Percentiles rank a stretch among this genome's conserved stretches.
These are phyloP conservation scores for Sugiyamaella grinbergsii DNA, from an alignment of 1,139 yeast species.

Conservation along the genomic window DNA sequence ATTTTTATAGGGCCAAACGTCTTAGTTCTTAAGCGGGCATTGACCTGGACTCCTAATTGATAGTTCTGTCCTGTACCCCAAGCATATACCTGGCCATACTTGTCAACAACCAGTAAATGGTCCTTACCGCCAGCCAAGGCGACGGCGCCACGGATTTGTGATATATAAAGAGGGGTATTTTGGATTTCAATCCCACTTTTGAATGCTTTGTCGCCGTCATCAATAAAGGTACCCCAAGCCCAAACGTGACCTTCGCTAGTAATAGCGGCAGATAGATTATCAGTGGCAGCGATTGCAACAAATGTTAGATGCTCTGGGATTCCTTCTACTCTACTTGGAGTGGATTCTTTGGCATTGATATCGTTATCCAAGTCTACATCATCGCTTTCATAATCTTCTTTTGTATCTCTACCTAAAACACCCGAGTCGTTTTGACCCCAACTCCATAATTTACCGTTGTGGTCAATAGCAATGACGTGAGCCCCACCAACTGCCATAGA, in stretches of 20 bases:
- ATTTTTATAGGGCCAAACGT: constrained; percentile 41
- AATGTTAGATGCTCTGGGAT: constrained; percentile 61
- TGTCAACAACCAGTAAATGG: constrained; percentile 80
- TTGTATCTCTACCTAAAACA: constrained; percentile 88
- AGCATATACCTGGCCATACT: constrained; percentile 83
- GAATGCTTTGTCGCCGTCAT: constrained; percentile 89
- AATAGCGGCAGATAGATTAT: constrained; percentile 80
- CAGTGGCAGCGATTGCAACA: constrained; percentile 90
- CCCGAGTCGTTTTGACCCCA: constrained; percentile 98
- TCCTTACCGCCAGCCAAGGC: constrained; percentile 93
- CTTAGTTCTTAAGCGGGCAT: constrained; percentile 38
- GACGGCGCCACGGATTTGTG: constrained; percentile 67
- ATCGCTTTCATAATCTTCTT: constrained; percentile 52
- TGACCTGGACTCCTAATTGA: constrained; percentile 72
- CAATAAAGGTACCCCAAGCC: constrained; percentile 96
- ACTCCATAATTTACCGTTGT: constrained; percentile 77
- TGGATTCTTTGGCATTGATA: constrained; percentile 82
- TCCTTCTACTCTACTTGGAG: constrained; percentile 75
- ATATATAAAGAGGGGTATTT: constrained; percentile 63
- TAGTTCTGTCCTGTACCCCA: constrained; percentile 98
- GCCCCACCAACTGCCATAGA: constrained; percentile 95
- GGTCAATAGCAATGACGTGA: constrained; percentile 84
- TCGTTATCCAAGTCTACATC: constrained; percentile 79
- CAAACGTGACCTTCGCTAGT: constrained; percentile 83
- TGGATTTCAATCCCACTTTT: constrained; percentile 67